Evolutionary conservation across 2,329 filamentous ascomycete species (phyloP), one percentile per base, ranked within the genome.

Genomic region (Pestalotiopsis sp.): DNA sequence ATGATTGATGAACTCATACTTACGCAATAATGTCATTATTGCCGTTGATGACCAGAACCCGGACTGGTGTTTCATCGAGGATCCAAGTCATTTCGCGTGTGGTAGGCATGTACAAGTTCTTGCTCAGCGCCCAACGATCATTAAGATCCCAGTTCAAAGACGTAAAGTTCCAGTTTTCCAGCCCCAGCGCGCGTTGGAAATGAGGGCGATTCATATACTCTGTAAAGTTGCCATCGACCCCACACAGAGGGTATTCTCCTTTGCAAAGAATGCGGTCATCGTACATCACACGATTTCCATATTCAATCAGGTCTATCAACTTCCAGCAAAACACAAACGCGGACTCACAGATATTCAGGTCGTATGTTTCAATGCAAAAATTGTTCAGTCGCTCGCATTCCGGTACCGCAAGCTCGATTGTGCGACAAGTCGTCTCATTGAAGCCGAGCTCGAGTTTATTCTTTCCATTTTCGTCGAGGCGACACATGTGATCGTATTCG

Each of bases 401-500:
- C 25, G 57, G 57, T 31, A 60, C 57, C 2, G 17, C 20, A 27
- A 31, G n/a, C 25, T 60, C 57, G 57, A 60, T 60, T 2, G 57
- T 31, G 27, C 57, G 57, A 60, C 57, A 60, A 60, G 57, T 60
- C 6, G 57, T 31, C 3, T 60, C 57, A 12, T 60, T 31, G 27
- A 60, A 67, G 3, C 69, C 69, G 27, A 63, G 64, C 57, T 41
- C 40, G 6, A 70, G 25, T 57, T 52, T 58, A 58, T 70, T 70
- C 14, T 45, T 61, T 12, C 69, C 69, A 31, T 68, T 40, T 4
- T 27, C 17, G 45, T 57, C 65, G 49, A 70, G 66, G 20, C 56
- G 64, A 65, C 71, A 73, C 59, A 73, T 70, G 64, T 73, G 72
- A 58, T 72, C 72, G 45, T 73, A 74, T 38, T 64, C 14, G 11